These are phyloP conservation scores for Pulveroboletus sp. DNA, from an alignment of 768 basidiomycete genomes.

Conservation along the genomic window DNA sequence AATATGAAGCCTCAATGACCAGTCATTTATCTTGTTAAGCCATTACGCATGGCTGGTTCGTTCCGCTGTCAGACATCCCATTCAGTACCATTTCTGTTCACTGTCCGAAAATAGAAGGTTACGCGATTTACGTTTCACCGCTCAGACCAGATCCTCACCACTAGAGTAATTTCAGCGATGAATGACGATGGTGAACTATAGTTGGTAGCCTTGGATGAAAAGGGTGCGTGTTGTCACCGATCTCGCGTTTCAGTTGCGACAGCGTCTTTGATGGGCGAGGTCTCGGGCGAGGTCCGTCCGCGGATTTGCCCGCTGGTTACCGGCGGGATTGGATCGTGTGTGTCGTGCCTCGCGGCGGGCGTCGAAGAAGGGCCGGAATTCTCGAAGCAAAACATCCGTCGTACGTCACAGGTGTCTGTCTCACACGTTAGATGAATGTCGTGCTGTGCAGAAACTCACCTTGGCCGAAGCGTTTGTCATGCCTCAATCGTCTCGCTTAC, in stretches of 20 bases:
- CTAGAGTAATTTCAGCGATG: background rate
- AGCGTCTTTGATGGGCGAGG: background rate
- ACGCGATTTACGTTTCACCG: constrained; percentile 8
- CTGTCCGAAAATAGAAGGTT: background rate
- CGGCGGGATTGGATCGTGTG: background rate
- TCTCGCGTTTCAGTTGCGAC: background rate
- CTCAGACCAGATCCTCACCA: background rate
- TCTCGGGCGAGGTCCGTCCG: background rate
- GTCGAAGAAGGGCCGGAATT: background rate
- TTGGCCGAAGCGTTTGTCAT: background rate
- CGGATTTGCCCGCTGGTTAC: background rate
- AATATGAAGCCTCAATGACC: constrained; percentile 59
- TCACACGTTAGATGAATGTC: constrained; percentile 6
- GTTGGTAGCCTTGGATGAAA: background rate
- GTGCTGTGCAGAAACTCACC: background rate
- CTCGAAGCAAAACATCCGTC: constrained; percentile 4
- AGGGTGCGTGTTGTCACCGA: background rate
- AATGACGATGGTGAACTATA: too few species aligned
- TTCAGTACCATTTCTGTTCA: background rate
- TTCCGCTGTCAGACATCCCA: constrained; percentile 58
- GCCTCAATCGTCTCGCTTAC: background rate
- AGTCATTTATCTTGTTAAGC: constrained; percentile 20
- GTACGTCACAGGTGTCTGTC: constrained; percentile 8
- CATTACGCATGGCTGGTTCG: constrained; percentile 46
- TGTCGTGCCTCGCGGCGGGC: background rate